Percentiles rank a stretch among this genome's conserved stretches.
phyloP scores from a whole-genome alignment of 2,329 filamentous ascomycete genomes.

The Cadophora gregata region DNA sequence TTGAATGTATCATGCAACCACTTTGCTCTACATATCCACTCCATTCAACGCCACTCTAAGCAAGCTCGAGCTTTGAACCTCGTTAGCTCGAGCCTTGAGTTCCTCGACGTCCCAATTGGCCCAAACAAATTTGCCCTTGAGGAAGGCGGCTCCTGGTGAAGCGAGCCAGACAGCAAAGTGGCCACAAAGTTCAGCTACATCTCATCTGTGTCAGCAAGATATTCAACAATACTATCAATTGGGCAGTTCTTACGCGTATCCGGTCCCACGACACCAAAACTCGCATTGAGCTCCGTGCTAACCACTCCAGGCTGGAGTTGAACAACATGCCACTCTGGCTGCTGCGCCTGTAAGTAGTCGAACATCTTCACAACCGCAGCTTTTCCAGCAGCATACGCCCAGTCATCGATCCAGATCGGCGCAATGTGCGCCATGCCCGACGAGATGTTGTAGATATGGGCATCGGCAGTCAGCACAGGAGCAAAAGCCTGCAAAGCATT shows the following conservation, averaged over 20 bases:
- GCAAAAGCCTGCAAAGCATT: constrained; percentile 46
- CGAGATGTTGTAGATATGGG: constrained; percentile 46
- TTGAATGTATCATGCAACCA: neutral
- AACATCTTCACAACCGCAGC: constrained; percentile 43
- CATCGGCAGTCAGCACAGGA: constrained; percentile 42
- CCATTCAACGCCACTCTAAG: neutral
- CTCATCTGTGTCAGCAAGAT: constrained; percentile 14
- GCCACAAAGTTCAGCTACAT: constrained; percentile 33
- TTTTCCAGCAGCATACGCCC: constrained; percentile 42
- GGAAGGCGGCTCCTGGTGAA: constrained; percentile 51
- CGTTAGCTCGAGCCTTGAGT: constrained; percentile 45
- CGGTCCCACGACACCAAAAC: constrained; percentile 33
- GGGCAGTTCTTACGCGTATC: constrained; percentile 41
- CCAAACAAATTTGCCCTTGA: constrained; percentile 54
- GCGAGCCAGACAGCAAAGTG: constrained; percentile 38
- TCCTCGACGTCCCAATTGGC: constrained; percentile 59
- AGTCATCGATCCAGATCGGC: constrained; percentile 32
- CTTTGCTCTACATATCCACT: neutral
- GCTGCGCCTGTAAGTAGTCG: constrained; percentile 40
- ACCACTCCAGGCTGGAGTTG: constrained; percentile 45
- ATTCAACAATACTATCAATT: neutral
- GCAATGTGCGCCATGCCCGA: constrained; percentile 46
- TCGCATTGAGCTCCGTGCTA: constrained; percentile 39
- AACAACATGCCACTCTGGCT: constrained; percentile 43
- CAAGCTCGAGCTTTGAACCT: neutral